Base-by-base conservation (phyloP, 768 basidiomycete genomes). In the Hypsizygus marmoreus region DNA sequence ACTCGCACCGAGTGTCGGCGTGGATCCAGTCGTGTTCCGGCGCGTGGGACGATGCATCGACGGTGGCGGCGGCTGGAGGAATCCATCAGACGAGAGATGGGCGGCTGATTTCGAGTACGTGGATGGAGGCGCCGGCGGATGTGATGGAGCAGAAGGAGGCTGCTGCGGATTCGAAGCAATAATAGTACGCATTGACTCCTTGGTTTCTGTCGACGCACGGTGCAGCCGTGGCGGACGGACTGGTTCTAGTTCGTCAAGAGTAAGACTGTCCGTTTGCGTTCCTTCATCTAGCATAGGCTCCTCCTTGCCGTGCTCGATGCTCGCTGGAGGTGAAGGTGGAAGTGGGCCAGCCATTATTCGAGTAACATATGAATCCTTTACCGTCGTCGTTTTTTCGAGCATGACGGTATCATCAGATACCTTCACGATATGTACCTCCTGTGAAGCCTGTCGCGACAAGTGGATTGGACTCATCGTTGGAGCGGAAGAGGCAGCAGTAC, bases 21-120 rank as follows among this genome's bases (percentile, higher is more conserved):
- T 63, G 0, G 84, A 80, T 3, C 88, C 86, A 0, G 81, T 88
- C 2, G 88, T 90, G 57, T 90, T 87, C 19, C 89, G 73, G 11
- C 88, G 76, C 4, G 74, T 61, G 16, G 81, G 77, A 12, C 71
- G 76, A 25, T 44, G 54, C 4, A 65, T 56, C n/a, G 61, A 42
- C 4, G 59, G 43, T 4, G 65, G 51, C 0, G 80, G 76, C 3
- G 82, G 81, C 31, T 81, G 82, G 3, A 82, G 77, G 58, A 76
- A 74, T 3, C 75, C 57, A 69, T 81, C 53, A 55, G 67, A 40
- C 45, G 64, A 69, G 28, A 53, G 22, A 42, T 65, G 49, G 3
- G 51, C 47, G n/a, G 59, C 49, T 17, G 56, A 60, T 40, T 50
- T 66, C 11, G 60, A 53, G 2, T 39, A 58, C 38, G 42, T 57